Conservation (phyloP, 768 basidiomycete genomes). For the Mycena olivaceomarginata region DNA sequence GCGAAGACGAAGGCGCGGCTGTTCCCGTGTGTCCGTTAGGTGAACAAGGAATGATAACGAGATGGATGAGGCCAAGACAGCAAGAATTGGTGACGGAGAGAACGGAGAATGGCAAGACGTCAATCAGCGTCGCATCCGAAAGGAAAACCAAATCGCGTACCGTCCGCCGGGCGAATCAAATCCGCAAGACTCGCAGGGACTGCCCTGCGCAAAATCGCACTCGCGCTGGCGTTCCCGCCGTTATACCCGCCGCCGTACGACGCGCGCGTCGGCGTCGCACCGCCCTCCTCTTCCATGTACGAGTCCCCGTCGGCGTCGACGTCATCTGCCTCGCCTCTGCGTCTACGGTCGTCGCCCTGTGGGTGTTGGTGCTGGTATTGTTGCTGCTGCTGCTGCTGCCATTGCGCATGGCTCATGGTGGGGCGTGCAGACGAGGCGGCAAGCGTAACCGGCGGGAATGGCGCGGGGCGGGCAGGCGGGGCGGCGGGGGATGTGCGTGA, state of each 20-base stretch:
- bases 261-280: conserved; percentile 34
- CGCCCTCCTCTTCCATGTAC: conserved; percentile 52
- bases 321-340: conserved; percentile 51
- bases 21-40: neutral
- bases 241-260: conserved; percentile 26
- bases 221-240: conserved; percentile 25
- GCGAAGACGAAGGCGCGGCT: conserved; percentile 77
- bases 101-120: conserved; percentile 22
- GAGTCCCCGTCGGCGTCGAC: conserved; percentile 48
- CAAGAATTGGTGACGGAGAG: conserved; percentile 15
- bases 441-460: conserved; percentile 31
- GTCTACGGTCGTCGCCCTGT: conserved; percentile 48
- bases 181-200: conserved; percentile 70
- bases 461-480: conserved; percentile 41
- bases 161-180: conserved; percentile 75
- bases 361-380: conserved; percentile 1
- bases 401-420: neutral
- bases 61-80: neutral
- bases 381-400: neutral
- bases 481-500: neutral
- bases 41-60: conserved; percentile 2
- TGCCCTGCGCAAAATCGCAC: conserved; percentile 48
- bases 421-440: conserved; percentile 25
- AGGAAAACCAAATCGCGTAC: conserved; percentile 61
- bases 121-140: neutral